Evolutionary conservation across 2,329 filamentous ascomycete species (phyloP), one percentile per base, ranked within the genome.

Genomic region (Calonectria hongkongensis): DNA sequence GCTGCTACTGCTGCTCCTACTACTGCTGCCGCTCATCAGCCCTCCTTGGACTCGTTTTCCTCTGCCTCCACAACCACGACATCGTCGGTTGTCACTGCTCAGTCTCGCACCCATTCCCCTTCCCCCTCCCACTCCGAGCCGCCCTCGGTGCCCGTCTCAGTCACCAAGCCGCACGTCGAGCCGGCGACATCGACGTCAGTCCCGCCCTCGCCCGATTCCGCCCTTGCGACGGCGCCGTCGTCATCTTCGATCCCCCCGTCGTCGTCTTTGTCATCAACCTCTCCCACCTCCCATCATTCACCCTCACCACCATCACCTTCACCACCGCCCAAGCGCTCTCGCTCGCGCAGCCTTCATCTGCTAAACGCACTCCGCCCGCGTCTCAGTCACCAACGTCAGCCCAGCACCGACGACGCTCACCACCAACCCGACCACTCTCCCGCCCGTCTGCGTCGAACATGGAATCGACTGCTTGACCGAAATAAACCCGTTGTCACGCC

Each of bases 391-490:
- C 64, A 64, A 27, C 66, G 45, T n/a, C 65, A 58, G 30, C 47
- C 70, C 28, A 71, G 69, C 47, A 64, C 48, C 54, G 56, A 63
- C 48, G 39, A 60, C 62, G 70, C 51, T 51, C 69, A 51, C 68
- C 50, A 33, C 68, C 50, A 33, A 56, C 15, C 36, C 45, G 45
- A 39, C 62, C 45, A 62, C 51, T 64, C 72, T 43, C 70, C 63
- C 68, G 60, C 63, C 62, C 70, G 71, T 45, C 62, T 73, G 70
- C 72, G 72, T 77, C 80, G 81, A 83, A 84, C 81, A 86, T 86
- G 84, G 84, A 83, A 79, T 75, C 84, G 79, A 81, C 79, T 80
- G 76, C 80, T 66, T 85, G 81, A 83, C 76, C 79, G 75, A 78
- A 73, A 48, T 28, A 75, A 66, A 70, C 69, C 74, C 66, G 66